Conservation (phyloP, 306 rosid species). For the Crotalaria pallida region DNA sequence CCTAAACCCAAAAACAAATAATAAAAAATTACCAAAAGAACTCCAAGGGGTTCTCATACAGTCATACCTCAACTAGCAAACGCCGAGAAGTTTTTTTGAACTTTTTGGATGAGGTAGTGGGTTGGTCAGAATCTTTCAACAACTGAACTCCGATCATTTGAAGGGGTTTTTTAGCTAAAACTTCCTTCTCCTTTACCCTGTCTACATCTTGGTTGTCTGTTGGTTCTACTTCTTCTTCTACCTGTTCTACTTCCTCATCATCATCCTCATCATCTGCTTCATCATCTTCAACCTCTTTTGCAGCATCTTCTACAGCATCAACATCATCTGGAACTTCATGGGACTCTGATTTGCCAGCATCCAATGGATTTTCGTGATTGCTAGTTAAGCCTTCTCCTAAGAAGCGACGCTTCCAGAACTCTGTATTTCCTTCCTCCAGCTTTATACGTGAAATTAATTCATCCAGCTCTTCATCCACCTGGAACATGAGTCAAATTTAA, state of each 20-base stretch:
- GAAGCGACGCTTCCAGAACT: conserved; percentile 89
- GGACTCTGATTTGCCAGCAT: conserved; percentile 34
- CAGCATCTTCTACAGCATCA: conserved; percentile 51
- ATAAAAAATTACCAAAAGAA: not conserved
- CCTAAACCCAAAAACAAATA: not conserved
- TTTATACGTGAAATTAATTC: conserved; percentile 71
- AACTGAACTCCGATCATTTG: conserved; percentile 96
- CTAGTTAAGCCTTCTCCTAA: conserved; percentile 70
- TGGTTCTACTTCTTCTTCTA: conserved; percentile 62
- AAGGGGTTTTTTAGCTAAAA: conserved; percentile 76
- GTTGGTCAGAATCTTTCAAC: conserved; percentile 73
- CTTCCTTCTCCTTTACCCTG: conserved; percentile 74
- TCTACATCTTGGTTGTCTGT: conserved; percentile 68
- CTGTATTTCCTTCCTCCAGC: conserved; percentile 88
- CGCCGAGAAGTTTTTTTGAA: conserved; percentile 44
- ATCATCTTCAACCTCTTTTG: conserved; percentile 71
- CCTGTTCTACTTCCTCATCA: conserved; percentile 58
- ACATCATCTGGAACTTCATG: conserved; percentile 48
- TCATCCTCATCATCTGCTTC: conserved; percentile 42
- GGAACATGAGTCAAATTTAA: conserved; percentile 24
- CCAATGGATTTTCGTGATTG: conserved; percentile 37
- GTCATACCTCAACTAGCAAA: conserved; percentile 53
- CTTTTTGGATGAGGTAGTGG: conserved; percentile 57
- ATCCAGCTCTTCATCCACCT: conserved; percentile 95
- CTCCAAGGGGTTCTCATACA: conserved; percentile 12